Evolutionary conservation across 352 stramenopile species (phyloP).

Genomic region (Phytophthora cryptogea): DNA sequence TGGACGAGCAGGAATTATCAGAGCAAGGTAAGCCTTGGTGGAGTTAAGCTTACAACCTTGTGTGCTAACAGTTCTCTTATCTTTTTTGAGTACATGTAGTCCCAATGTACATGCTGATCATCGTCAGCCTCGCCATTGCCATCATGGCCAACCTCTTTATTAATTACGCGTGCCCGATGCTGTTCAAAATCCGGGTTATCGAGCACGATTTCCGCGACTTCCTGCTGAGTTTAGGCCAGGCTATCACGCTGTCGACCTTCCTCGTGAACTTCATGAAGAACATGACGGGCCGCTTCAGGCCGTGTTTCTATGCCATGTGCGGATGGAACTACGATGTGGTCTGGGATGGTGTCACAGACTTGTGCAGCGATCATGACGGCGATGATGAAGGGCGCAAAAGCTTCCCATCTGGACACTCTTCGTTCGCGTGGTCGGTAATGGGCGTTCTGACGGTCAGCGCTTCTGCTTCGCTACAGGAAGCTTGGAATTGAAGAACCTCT

Average conservation of each 20-base stretch:
- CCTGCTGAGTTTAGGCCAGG: conserved; percentile 59
- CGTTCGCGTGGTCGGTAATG: conserved; percentile 70
- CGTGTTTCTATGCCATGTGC: conserved; percentile 81
- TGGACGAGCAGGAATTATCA: conserved; percentile 48
- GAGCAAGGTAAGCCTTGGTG: conserved; percentile 40
- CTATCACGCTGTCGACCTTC: conserved; percentile 53
- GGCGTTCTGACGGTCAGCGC: conserved; percentile 64
- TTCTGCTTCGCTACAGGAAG: background rate
- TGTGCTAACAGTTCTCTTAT: too few relatives aligned
- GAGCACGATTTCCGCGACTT: conserved; percentile 75
- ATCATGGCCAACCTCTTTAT: conserved; percentile 57
- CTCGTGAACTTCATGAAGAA: conserved; percentile 79
- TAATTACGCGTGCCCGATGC: conserved; percentile 58
- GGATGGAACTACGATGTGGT: conserved; percentile 64
- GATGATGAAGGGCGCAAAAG: conserved; percentile 73
- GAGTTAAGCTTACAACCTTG: too few relatives aligned
- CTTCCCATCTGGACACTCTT: conserved; percentile 77
- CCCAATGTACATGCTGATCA: conserved; percentile 50
- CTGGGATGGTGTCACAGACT: conserved; percentile 69
- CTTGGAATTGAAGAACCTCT: background rate
- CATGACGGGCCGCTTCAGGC: conserved; percentile 67
- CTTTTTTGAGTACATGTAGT: conserved; percentile 29
- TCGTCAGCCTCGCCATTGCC: conserved; percentile 41
- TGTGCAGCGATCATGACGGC: conserved; percentile 49
- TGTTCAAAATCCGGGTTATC: conserved; percentile 54